Evolutionary conservation across 2,329 filamentous ascomycete species (phyloP).

Genomic region (Fusarium sp.): DNA sequence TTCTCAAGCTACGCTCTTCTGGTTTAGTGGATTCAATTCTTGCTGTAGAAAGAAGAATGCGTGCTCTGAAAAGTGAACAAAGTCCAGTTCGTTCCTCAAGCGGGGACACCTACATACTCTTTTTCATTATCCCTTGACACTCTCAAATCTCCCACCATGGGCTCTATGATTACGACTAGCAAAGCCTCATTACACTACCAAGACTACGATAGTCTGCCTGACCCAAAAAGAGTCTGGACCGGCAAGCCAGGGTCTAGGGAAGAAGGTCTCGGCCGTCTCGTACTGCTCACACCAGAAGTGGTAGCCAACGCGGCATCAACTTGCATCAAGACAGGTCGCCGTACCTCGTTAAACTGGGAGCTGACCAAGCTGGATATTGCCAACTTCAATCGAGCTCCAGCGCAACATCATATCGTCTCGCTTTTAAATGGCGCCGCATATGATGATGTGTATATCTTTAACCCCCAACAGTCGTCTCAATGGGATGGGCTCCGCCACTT

Average conservation of each 20-base stretch:
- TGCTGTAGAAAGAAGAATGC: not conserved
- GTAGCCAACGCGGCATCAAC: not conserved
- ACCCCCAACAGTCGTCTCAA: constrained; percentile 3
- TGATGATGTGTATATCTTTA: constrained; percentile 1
- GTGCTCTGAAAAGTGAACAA: not conserved
- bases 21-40: not conserved
- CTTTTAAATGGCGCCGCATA: not conserved
- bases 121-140: no score
- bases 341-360: not conserved
- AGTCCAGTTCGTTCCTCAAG: not conserved
- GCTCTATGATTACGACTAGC: not conserved
- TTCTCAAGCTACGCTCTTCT: not conserved
- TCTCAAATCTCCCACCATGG: not conserved
- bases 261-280: not conserved
- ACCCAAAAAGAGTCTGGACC: not conserved
- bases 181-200: not conserved
- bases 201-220: not conserved
- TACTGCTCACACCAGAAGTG: not conserved
- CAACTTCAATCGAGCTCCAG: constrained; percentile 7
- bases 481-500: constrained; percentile 5
- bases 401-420: not conserved
- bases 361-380: not conserved
- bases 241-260: not conserved
- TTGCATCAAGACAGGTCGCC: not conserved
- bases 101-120: no score